Evolutionary conservation across 345 rosid genomes (phyloP), one percentile per base, ranked within the genome.

Genomic region (Hypericum perforatum): DNA sequence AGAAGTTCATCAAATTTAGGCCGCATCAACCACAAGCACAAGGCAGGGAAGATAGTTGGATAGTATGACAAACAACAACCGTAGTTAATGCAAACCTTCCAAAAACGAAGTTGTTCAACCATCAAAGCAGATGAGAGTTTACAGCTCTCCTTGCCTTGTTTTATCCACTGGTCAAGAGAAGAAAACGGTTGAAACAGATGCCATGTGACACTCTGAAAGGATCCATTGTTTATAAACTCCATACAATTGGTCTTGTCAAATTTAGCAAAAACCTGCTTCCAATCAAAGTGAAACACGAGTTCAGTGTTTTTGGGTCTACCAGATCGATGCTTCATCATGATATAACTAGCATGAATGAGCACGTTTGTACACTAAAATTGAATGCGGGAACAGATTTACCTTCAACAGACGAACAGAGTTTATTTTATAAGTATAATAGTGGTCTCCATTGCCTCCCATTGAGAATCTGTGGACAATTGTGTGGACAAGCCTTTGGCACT

Each of bases 21-120:
- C 41, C 84, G 85, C 71, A 61, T 79, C 73, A 91, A 65, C 96
- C 96, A 91, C 63, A 91, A 64, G 75, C 92, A 82, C 63, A 91
- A 52, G 67, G 85, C 72, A 66, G 84, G 95, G 70, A 84, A 82
- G 56, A 87, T 72, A 63, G 78, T 78, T 48, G 91, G 58, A 70
- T 79, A 86, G 65, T 75, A 68, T 47, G 91, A 79, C 15, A 81
- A 64, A 67, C 92, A 74, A 54, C 56, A 75, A 16, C 87, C 98
- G 75, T 70, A 72, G 54, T 69, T 67, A 59, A 87, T 72, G 67
- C 92, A 84, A 62, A 75, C 82, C 68, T 70, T 86, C 98, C 81
- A 91, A 56, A 91, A 70, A 5, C 81, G 85, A 52, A 91, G 76
- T 61, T 87, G 92, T 74, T 91, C 95, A 76, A 81, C 82, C 82